Evolutionary conservation across 345 rosid genomes (phyloP).

Genomic region (Trapa incisa): DNA sequence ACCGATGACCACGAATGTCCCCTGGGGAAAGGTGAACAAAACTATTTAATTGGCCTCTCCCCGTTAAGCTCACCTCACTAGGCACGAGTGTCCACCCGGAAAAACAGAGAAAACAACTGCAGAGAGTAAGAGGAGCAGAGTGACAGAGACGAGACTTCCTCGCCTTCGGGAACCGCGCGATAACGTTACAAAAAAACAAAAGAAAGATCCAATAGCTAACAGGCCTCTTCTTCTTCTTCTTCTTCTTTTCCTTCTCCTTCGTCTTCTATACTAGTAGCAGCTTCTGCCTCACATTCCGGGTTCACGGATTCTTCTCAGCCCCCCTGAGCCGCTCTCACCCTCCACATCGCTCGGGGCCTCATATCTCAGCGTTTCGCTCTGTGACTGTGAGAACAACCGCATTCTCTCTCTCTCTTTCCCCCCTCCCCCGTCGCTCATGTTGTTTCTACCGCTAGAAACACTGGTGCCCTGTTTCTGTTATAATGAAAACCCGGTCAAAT

Average conservation of each 20-base stretch:
- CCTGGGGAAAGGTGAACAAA: too few species aligned
- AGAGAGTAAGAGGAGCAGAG: too few species aligned
- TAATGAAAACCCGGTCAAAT: neutral
- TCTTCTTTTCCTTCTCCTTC: neutral
- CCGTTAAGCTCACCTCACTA: too few species aligned
- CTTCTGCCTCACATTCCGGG: neutral
- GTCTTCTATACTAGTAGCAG: neutral
- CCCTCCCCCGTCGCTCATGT: too few species aligned
- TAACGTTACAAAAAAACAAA: neutral
- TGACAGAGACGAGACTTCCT: too few species aligned
- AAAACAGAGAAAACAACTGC: too few species aligned
- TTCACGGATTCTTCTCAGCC: neutral
- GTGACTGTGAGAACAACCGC: neutral
- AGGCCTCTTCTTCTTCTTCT: neutral
- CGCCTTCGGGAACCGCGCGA: constrained; percentile 4
- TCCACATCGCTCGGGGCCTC: neutral
- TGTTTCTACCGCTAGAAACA: neutral
- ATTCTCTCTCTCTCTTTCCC: neutral
- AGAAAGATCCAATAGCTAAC: neutral
- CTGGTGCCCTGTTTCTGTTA: neutral
- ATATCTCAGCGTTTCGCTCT: neutral
- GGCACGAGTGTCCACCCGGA: too few species aligned
- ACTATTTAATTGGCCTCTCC: too few species aligned
- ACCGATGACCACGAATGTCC: too few species aligned
- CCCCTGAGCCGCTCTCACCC: neutral